Evolutionary conservation across 768 basidiomycete genomes (phyloP).

Genomic region (Tulasnella sp.): DNA sequence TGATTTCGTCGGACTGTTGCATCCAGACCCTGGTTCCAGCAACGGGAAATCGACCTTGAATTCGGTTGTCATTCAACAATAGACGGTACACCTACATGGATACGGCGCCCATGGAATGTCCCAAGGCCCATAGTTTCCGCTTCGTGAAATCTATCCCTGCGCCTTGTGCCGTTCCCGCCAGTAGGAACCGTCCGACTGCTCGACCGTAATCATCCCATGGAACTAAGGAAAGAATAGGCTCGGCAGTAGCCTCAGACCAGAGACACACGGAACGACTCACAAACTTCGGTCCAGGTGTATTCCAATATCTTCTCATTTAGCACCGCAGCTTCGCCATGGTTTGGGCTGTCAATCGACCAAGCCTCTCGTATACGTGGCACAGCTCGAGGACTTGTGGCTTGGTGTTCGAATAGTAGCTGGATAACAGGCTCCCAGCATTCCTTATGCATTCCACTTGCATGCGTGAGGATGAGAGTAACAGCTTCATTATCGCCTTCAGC

Average conservation of each 20-base stretch:
- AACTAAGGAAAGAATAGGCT: background rate
- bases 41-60: background rate
- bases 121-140: slow-evolving; percentile 21
- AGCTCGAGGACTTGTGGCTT: background rate
- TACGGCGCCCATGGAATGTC: slow-evolving; percentile 25
- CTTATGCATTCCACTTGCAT: slow-evolving; percentile 22
- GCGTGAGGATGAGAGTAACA: slow-evolving; percentile 19
- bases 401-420: background rate
- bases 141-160: slow-evolving; percentile 17
- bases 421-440: slow-evolving; percentile 13
- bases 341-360: slow-evolving; percentile 21
- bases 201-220: slow-evolving; percentile 23
- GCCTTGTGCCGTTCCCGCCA: background rate
- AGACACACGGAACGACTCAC: background rate
- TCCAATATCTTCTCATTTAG: slow-evolving; percentile 13
- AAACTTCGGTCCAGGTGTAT: background rate
- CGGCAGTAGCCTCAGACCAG: background rate
- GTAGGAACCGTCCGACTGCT: slow-evolving; percentile 14
- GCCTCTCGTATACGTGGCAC: slow-evolving; percentile 15
- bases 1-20: slow-evolving; percentile 4
- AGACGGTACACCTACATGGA: background rate
- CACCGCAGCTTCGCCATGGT: slow-evolving; percentile 24
- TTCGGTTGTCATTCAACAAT: background rate
- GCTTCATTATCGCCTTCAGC: background rate
- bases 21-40: background rate